Base-by-base conservation (phyloP, 163 green algal genomes). In the Chloromonas sp. region DNA sequence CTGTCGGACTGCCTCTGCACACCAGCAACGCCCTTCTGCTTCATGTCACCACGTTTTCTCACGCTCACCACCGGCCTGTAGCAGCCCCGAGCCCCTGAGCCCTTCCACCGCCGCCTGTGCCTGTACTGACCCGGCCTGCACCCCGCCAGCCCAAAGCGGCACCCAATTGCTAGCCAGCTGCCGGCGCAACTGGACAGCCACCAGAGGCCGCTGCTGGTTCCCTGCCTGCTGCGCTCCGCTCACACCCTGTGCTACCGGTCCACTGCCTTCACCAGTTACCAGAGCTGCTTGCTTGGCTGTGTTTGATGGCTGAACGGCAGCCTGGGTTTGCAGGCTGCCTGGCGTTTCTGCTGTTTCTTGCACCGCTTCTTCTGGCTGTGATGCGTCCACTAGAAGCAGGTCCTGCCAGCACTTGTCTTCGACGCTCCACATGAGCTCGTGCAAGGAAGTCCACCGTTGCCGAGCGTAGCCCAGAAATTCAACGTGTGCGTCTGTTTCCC, bases 121-220 rank as follows among this genome's bases (percentile, higher is more conserved):
- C 8, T 87, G 66, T 0, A 5, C 3, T 58, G 71, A 85, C 3
- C 84, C 79, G 0, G 81, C 70, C 0, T 80, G 82, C 3, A 89
- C 89, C 36, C 91, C 84, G 11, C 94, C 94, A 61, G 92, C 95
- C 93, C 95, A 98, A 0, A 99, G 88, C 1, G 96, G 96, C 3
- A 97, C 88, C 88, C 90, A 99, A 82, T 94, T 94, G 15, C 86
- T 91, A 0, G 86, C 87, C 81, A 89, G 91, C 13, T 82, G n/a
- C 58, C 81, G 83, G 2, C 14, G 5, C 57, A 85, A 79, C 78
- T 86, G 84, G 61, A 71, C 3, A 3, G 2, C 36, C 36, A 36
- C 36, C 36, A 36, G 36, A 36, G 36, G 36, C 36, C 36, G 36
- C 36, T 36, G 36, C 36, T 36, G 36, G 36, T 36, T 36, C 36